These are phyloP conservation scores for Scolecobasidium constrictum DNA, from an alignment of 2,329 filamentous ascomycete genomes.

Conservation along the genomic window DNA sequence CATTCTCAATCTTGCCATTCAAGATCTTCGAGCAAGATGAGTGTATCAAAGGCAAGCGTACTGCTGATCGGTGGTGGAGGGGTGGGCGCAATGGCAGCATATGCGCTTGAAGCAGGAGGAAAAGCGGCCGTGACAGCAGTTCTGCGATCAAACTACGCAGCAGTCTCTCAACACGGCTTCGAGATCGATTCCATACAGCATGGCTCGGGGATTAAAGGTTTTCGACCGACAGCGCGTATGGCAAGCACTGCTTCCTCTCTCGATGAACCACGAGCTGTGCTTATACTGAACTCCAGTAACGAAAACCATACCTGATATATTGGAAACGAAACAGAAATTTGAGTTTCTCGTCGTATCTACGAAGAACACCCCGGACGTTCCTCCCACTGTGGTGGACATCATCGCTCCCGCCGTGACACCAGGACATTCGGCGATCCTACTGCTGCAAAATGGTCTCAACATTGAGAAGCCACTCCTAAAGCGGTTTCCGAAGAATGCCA, in stretches of 20 bases:
- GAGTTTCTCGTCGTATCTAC: conserved; percentile 37
- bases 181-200: conserved; percentile 45
- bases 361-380: conserved; percentile 33
- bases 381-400: conserved; percentile 32
- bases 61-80: conserved; percentile 33
- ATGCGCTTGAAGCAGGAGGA: conserved; percentile 28
- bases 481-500: conserved; percentile 39
- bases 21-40: too few relatives aligned
- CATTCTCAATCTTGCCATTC: too few relatives aligned
- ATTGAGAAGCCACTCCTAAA: conserved; percentile 45
- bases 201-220: conserved; percentile 34
- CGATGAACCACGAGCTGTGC: neutral
- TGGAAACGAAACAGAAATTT: conserved; percentile 21
- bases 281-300: conserved; percentile 19
- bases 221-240: conserved; percentile 30
- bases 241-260: neutral
- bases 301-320: conserved; percentile 24
- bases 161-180: conserved; percentile 34
- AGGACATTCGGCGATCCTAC: conserved; percentile 41
- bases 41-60: conserved; percentile 25
- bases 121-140: conserved; percentile 31
- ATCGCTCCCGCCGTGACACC: conserved; percentile 30
- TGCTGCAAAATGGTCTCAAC: conserved; percentile 52
- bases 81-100: conserved; percentile 32
- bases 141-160: conserved; percentile 35